phyloP scores from a whole-genome alignment of 2,329 filamentous ascomycete species.

The Fusarium austroafricanum region DNA sequence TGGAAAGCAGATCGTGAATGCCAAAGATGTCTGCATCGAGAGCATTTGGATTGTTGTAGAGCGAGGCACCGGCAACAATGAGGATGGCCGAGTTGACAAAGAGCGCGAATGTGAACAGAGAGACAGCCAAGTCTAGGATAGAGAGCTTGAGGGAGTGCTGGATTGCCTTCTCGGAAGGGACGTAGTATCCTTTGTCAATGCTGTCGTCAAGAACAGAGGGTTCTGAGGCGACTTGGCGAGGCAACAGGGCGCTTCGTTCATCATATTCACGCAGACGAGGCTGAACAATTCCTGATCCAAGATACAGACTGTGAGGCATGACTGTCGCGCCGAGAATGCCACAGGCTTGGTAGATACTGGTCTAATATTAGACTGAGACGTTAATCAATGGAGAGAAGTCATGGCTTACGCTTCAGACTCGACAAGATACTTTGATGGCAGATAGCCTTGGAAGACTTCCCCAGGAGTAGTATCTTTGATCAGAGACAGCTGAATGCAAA shows the following conservation, averaged over 20 bases:
- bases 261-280: conserved; percentile 74
- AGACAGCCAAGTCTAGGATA: conserved; percentile 75
- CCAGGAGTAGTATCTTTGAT: conserved; percentile 66
- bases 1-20: conserved; percentile 79
- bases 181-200: conserved; percentile 68
- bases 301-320: conserved; percentile 76
- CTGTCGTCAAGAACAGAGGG: neutral
- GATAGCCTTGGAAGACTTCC: conserved; percentile 72
- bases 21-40: conserved; percentile 81
- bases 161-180: conserved; percentile 79
- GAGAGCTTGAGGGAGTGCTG: conserved; percentile 79
- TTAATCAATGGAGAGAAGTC: too few species aligned
- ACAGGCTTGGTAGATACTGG: conserved; percentile 72
- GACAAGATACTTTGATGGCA: conserved; percentile 70
- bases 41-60: conserved; percentile 72
- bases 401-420: conserved; percentile 63
- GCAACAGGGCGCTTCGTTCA: neutral
- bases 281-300: conserved; percentile 77
- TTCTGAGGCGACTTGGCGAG: neutral
- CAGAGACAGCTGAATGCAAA: conserved; percentile 75
- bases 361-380: neutral
- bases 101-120: conserved; percentile 83
- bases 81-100: conserved; percentile 88
- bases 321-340: conserved; percentile 82
- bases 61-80: conserved; percentile 81